Conservation (phyloP, 1,284 basidiomycete genomes). For the Violaceomyces palustris region DNA sequence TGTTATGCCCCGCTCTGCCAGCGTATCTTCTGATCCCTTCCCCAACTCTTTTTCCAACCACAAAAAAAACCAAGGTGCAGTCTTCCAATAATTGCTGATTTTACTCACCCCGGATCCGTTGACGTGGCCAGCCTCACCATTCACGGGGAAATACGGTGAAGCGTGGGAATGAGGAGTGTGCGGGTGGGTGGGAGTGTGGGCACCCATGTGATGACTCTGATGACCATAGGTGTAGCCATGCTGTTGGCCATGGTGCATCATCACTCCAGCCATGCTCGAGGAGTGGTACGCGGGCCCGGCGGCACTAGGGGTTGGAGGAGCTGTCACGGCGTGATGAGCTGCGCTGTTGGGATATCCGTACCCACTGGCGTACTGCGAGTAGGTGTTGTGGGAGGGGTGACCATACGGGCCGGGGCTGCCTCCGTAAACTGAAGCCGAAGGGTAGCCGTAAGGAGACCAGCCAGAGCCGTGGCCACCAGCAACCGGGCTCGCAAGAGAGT, state of each 20-base stretch:
- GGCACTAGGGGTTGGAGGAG: slow-evolving; percentile 27
- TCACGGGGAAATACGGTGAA: slow-evolving; percentile 27
- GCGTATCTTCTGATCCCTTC: too few relatives aligned
- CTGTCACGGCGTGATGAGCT: slow-evolving; percentile 19
- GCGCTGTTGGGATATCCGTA: slow-evolving; percentile 30
- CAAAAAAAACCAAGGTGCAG: not conserved
- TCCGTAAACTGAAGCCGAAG: slow-evolving; percentile 26
- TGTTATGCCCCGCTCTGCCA: too few relatives aligned
- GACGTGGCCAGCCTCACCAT: slow-evolving; percentile 29
- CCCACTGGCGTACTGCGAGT: slow-evolving; percentile 30
- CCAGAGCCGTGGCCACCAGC: slow-evolving; percentile 27
- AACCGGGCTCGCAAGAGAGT: slow-evolving; percentile 22
- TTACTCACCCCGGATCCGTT: too few relatives aligned
- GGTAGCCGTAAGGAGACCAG: slow-evolving; percentile 35
- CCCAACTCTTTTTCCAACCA: too few relatives aligned
- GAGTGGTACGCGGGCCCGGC: slow-evolving; percentile 19
- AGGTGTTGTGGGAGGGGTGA: slow-evolving; percentile 16
- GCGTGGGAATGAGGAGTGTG: slow-evolving; percentile 24
- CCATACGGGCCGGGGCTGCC: slow-evolving; percentile 30
- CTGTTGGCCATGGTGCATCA: slow-evolving; percentile 34
- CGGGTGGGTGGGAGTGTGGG: slow-evolving; percentile 27
- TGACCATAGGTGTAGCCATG: slow-evolving; percentile 17
- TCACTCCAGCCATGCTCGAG: slow-evolving; percentile 28
- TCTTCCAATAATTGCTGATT: too few relatives aligned
- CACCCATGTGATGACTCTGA: slow-evolving; percentile 25